Base-by-base conservation (phyloP, 2,329 filamentous ascomycete genomes). In the Incumbomyces lentus region DNA sequence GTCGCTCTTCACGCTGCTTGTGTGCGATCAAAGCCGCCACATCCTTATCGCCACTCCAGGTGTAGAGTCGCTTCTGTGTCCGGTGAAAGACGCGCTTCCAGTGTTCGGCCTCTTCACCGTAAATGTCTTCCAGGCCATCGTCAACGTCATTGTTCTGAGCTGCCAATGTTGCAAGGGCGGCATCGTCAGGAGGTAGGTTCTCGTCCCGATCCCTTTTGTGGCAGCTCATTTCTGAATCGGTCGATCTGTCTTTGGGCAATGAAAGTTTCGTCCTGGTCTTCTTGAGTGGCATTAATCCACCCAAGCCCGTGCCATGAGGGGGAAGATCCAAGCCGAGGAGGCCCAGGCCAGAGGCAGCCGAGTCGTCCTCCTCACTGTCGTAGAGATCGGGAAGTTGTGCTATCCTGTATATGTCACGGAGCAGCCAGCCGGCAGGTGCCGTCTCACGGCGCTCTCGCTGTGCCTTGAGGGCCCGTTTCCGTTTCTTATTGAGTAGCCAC, bases 61-160 rank as follows among this genome's bases (percentile, higher is more conserved):
- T 61, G 49, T 69, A 64, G 26, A 71, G 58, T 35, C 68, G 59
- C 38, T 68, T 58, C n/a, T 60, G 51, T 14, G 64, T 67, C 52
- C 68, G 68, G 37, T 64, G 63, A 34, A 70, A 54, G 14, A 68
- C 61, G 8, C 65, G 69, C 17, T 68, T 55, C 57, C 64, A 70
- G 46, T 63, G 64, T 40, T 62, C 66, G n/a, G 67, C 68, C 44
- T 68, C 65, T 51, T 71, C 70, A 40, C 70, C 70, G 51, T 60
- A 70, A 49, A 72, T 69, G 48, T 72, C 70, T 46, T 68, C 66
- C 17, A 54, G 52, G 2, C 58, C 57, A 37, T 44, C 33, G 26
- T 16, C 32, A 2, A 63, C 64, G 34, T 67, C 65, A 1, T 66
- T 65, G 11, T 47, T 39, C 16, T 32, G 17, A 22, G 42, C 43